Evolutionary conservation across 805 yeast species (phyloP), one percentile per base, ranked within the genome.

Genomic region (Nakazawaea wyomingensis): DNA sequence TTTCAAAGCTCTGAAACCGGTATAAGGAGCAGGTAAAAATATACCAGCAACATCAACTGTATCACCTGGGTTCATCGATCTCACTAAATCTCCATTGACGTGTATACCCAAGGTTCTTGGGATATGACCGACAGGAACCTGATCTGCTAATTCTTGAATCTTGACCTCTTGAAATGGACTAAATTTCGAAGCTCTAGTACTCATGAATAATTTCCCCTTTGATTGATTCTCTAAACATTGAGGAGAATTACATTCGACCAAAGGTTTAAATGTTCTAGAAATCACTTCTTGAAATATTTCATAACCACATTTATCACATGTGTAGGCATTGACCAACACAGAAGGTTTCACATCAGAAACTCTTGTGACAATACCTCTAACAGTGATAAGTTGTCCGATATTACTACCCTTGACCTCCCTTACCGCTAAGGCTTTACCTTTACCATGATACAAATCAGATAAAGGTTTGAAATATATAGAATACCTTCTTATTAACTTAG

Each of bases 81-180:
- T 77, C 22, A 89, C 97, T 43, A 93, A 66, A 46, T 87, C 84
- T 34, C 99, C 99, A 54, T 85, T 86, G n/a, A 91, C 80, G 59
- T 91, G 96, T 44, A 91, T 74, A 13, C 83, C 77, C 49, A 93
- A 69, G 24, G 88, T 68, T 55, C 99, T 77, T 38, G 99, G 99
- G 50, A 93, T 93, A 62, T 91, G 96, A 41, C 99, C 99, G 22
- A 90, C 91, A 1, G 99, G 99, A 14, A 93, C 99, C 66, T 93
- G 99, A 51, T 83, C 82, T 4, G 98, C 86, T 59, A 91, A 69
- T 64, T 93, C 99, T 68, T 93, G 99, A 48, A 93, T 74, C 56
- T 87, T 83, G 44, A 90, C 93, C 56, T 93, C 99, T 67, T 93
- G 99, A 72, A 90, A 93, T 5, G 96, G 86, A 43, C 84, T 74